Base-by-base conservation (phyloP, 1,139 yeast genomes). In the Magnusiomyces ingens region DNA sequence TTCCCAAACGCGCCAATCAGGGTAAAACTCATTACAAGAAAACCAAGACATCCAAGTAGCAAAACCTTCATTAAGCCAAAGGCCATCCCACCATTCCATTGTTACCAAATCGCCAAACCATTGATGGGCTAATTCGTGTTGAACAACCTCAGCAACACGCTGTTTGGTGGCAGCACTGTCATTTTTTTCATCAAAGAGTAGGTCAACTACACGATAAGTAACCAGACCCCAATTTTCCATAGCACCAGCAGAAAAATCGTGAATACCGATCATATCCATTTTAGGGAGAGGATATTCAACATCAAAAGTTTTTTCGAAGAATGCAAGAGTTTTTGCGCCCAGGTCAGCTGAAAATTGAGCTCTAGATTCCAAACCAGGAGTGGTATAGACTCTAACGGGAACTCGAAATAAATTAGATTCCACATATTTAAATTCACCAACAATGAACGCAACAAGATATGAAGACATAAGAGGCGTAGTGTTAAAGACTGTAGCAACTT, bases 51-150 rank as follows among this genome's bases (percentile, higher is more conserved):
- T 86, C 91, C 90, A 86, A 48, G 96, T 88, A 48, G 96, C 96
- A 65, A 87, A 88, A 29, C 95, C 95, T 71, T 88, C 96, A 69
- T 88, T 88, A 61, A 88, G 78, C 95, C 95, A 88, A 59, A 88
- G 78, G 57, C 87, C 95, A 69, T 88, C 94, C 96, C 96, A 88
- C 89, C 93, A 88, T 63, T 86, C 87, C 96, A 88, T 88, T 58
- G 96, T 88, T 56, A 87, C 95, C 64, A 88, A 75, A 71, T 88
- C 84, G 60, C 96, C 96, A 68, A 88, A 88, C 96, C 96, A 88
- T 72, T 88, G 95, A 68, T 88, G 96, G 26, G 95, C 95, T 66
- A 88, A 76, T 71, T 88, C 96, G 72, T 88, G 96, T 68, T 85
- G 88, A 49, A 88, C 89, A 44, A 88, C 95, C 67, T 88, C 91